Conservation (phyloP, 2,329 filamentous ascomycete species). For the Corinectria fuckeliana region DNA sequence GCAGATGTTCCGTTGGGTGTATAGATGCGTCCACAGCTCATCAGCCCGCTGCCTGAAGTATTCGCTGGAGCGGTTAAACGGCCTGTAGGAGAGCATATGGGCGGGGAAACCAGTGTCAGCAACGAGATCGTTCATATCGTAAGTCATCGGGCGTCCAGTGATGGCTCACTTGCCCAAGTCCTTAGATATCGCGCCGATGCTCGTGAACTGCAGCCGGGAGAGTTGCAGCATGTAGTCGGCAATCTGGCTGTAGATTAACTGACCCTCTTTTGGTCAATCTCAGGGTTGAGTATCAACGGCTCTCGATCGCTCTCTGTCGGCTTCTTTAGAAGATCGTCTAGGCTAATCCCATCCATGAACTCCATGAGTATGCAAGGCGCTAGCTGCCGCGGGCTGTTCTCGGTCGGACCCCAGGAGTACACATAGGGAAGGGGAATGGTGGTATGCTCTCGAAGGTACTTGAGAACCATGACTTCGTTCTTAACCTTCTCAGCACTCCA, state of each 20-base stretch:
- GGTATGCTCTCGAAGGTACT: constrained; percentile 1
- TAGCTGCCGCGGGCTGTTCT: background rate
- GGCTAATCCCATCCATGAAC: background rate
- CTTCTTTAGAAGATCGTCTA: constrained; percentile 27
- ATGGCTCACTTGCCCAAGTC: constrained; percentile 39
- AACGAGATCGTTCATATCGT: constrained; percentile 48
- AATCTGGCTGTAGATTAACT: constrained; percentile 32
- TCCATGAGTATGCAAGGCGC: background rate
- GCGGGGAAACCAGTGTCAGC: constrained; percentile 13
- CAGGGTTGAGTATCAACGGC: constrained; percentile 20
- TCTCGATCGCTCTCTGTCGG: constrained; percentile 31
- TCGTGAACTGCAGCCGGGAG: constrained; percentile 40
- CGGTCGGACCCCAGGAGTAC: background rate
- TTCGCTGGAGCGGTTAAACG: background rate
- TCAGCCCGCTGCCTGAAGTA: background rate
- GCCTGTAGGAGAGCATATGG: background rate
- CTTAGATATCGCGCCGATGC: constrained; percentile 45
- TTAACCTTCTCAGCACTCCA: constrained; percentile 7
- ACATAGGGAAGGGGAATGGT: background rate
- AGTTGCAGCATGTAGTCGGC: constrained; percentile 36
- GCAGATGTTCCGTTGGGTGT: background rate
- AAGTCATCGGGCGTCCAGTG: constrained; percentile 43
- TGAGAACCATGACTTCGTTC: constrained; percentile 1
- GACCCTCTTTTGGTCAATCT: constrained; percentile 26
- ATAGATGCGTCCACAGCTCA: background rate